Percentiles rank a stretch among this genome's conserved stretches.
phyloP scores from a whole-genome alignment of 2,329 filamentous ascomycete species.

The Sporothrix mexicana region DNA sequence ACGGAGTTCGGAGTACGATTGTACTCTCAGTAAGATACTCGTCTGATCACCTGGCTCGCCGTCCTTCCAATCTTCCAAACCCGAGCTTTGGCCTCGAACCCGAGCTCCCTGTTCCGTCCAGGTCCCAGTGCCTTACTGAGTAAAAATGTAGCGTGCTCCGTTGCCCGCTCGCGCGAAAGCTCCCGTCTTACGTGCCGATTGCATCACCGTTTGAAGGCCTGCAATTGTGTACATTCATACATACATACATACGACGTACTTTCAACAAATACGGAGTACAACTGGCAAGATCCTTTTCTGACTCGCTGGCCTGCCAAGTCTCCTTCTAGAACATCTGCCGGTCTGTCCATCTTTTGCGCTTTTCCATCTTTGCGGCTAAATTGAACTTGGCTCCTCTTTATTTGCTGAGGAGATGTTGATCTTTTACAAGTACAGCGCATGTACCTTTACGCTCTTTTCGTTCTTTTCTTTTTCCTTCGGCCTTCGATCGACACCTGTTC shows the following conservation, averaged over 20 bases:
- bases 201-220: not conserved
- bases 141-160: not conserved
- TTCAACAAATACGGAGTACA: too few relatives aligned
- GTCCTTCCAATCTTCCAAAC: not conserved
- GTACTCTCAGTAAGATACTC: too few relatives aligned
- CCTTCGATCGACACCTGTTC: not conserved
- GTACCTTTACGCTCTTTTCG: not conserved
- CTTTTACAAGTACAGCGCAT: not conserved
- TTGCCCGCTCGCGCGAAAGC: not conserved
- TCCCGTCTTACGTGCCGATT: constrained; percentile 18
- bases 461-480: not conserved
- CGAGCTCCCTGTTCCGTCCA: not conserved
- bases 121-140: too few relatives aligned
- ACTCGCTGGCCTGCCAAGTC: not conserved
- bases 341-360: not conserved
- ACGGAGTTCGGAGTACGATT: too few relatives aligned
- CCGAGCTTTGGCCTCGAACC: not conserved
- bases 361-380: constrained; percentile 17
- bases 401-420: not conserved
- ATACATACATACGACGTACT: too few relatives aligned
- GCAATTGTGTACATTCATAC: too few relatives aligned
- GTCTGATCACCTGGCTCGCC: too few relatives aligned
- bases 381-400: not conserved
- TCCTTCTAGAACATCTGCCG: constrained; percentile 12
- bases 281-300: too few relatives aligned